A percentile compares a stretch with the other conserved stretches of the same genome.
These are phyloP conservation scores for Dalbergia cultrata DNA, from an alignment of 306 rosid genomes.

Conservation along the genomic window DNA sequence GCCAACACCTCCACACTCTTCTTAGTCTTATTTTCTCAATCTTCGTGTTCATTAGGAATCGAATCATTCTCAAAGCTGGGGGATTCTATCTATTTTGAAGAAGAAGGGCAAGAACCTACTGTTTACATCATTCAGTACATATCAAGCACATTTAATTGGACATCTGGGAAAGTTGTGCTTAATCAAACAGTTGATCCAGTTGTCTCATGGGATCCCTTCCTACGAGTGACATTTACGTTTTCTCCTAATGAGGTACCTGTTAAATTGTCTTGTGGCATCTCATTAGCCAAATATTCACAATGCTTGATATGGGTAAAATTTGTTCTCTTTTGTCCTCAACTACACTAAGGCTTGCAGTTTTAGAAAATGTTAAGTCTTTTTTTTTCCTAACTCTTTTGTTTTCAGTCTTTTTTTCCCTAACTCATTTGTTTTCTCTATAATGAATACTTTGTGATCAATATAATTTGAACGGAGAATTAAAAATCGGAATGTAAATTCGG, in stretches of 20 bases:
- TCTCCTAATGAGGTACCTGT: slow-evolving; percentile 57
- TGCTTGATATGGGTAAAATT: not conserved
- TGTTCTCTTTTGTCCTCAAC: too few species aligned
- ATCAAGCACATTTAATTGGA: slow-evolving; percentile 84
- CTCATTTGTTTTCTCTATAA: not conserved
- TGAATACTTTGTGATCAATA: slow-evolving; percentile 11
- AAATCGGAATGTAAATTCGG: too few species aligned
- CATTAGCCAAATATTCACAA: slow-evolving; percentile 10
- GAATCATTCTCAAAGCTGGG: slow-evolving; percentile 94
- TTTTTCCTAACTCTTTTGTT: too few species aligned
- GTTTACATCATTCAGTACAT: slow-evolving; percentile 85
- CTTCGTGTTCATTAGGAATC: slow-evolving; percentile 55
- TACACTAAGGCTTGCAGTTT: slow-evolving; percentile 2
- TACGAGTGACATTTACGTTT: slow-evolving; percentile 62
- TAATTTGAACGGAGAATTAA: not conserved
- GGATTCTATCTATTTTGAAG: slow-evolving; percentile 94
- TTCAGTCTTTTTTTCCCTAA: not conserved
- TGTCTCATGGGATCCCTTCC: slow-evolving; percentile 70
- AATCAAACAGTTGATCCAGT: slow-evolving; percentile 66
- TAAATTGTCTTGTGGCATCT: slow-evolving; percentile 27
- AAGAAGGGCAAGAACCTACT: slow-evolving; percentile 58
- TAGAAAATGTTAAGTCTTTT: not conserved
- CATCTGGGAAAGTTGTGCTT: slow-evolving; percentile 60
- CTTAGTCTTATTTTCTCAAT: not conserved
- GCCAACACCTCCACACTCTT: slow-evolving; percentile 7